Conservation (phyloP, 2,329 filamentous ascomycete genomes). For the Colletotrichum sp. region DNA sequence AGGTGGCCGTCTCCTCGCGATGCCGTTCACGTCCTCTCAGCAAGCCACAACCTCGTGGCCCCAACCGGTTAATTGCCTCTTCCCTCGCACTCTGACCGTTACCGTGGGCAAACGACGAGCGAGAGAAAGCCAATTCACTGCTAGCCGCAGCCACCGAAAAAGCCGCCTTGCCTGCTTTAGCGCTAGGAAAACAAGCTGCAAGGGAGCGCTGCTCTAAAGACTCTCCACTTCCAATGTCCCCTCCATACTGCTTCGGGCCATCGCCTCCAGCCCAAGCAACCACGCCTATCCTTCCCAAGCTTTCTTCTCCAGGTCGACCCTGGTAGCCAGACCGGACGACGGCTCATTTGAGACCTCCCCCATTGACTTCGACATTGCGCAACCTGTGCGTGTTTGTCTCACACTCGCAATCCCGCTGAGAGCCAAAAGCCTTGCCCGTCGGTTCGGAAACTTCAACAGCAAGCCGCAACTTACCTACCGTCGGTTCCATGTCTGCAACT, state of each 20-base stretch:
- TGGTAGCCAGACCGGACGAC: neutral
- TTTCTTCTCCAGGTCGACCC: conserved; percentile 1
- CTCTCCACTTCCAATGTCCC: neutral
- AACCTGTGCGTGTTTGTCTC: neutral
- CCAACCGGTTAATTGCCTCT: neutral
- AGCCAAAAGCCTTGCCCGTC: neutral
- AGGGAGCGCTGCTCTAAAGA: neutral
- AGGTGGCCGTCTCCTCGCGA: neutral
- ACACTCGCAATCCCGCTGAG: neutral
- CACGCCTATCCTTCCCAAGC: neutral
- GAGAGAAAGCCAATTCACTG: neutral
- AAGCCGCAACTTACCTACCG: neutral
- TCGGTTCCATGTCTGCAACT: neutral
- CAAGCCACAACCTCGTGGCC: conserved; percentile 1
- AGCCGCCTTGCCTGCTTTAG: conserved; percentile 4
- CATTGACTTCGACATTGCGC: neutral
- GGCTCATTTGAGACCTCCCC: neutral
- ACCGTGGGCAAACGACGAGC: neutral
- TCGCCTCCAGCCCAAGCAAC: conserved; percentile 2
- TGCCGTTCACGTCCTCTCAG: neutral
- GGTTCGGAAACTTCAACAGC: neutral
- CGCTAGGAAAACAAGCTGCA: conserved; percentile 2
- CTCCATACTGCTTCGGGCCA: conserved; percentile 12
- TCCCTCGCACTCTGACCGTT: neutral
- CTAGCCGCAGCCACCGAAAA: conserved; percentile 8